Conservation (phyloP, 2,329 filamentous ascomycete species). For the Furcasterigmium furcatum region DNA sequence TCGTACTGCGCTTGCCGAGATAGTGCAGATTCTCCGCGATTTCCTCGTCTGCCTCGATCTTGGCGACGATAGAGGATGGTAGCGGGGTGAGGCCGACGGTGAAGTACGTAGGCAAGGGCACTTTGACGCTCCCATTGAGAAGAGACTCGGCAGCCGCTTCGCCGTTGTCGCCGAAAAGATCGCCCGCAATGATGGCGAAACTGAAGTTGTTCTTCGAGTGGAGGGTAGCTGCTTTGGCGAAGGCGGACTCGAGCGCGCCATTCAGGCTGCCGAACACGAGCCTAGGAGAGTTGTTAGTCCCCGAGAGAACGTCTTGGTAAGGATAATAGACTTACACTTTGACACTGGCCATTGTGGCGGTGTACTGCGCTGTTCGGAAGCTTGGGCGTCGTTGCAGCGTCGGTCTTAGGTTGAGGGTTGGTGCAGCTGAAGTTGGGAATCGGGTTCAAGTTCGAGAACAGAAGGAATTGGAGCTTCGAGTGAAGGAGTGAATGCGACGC, state of each 20-base stretch:
- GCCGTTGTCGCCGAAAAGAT: constrained; percentile 68
- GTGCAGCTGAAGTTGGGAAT: constrained; percentile 5
- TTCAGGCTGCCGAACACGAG: constrained; percentile 82
- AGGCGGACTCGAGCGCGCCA: constrained; percentile 71
- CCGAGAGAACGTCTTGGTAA: neutral
- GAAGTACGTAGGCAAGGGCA: constrained; percentile 89
- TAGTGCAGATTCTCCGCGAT: constrained; percentile 90
- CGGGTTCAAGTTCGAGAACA: neutral
- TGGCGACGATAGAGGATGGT: constrained; percentile 67
- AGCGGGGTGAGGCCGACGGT: constrained; percentile 73
- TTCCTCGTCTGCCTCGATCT: constrained; percentile 68
- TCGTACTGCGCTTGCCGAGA: constrained; percentile 80
- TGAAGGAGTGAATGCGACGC: neutral
- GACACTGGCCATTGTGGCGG: constrained; percentile 37
- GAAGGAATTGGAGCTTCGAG: constrained; percentile 6
- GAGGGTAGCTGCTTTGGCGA: constrained; percentile 75
- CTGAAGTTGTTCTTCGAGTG: constrained; percentile 87
- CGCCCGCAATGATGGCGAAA: constrained; percentile 79
- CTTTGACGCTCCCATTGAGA: constrained; percentile 65
- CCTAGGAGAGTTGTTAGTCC: constrained; percentile 35
- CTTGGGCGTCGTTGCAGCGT: neutral
- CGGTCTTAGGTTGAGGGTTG: no score
- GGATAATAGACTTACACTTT: constrained; percentile 38
- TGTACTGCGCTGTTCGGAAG: constrained; percentile 1
- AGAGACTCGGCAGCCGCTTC: constrained; percentile 61